Percentiles rank a stretch among this genome's conserved stretches.
Conservation (phyloP, 345 rosid species). For the Punica granatum region DNA sequence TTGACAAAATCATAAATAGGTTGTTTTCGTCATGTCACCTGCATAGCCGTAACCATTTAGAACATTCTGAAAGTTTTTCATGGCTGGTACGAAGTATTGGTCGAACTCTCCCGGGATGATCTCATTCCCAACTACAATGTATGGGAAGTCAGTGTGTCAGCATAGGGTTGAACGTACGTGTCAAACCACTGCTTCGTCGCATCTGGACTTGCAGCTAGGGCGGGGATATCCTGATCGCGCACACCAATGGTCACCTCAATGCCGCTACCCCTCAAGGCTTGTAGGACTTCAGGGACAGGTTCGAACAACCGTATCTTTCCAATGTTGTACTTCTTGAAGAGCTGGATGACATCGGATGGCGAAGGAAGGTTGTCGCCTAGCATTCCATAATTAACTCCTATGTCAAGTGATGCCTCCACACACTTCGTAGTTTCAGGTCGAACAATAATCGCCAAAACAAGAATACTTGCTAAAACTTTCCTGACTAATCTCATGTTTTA, state of each 20-base stretch:
- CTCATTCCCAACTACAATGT: slow-evolving; percentile 35
- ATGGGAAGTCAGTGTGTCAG: slow-evolving; percentile 14
- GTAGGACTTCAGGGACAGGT: slow-evolving; percentile 22
- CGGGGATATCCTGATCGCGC: slow-evolving; percentile 23
- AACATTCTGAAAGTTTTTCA: slow-evolving; percentile 20
- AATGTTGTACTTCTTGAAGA: slow-evolving; percentile 20
- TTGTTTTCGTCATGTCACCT: no score
- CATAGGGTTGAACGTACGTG: slow-evolving; percentile 19
- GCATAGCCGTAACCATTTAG: slow-evolving; percentile 13
- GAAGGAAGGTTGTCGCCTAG: slow-evolving; percentile 34
- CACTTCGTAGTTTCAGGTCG: background rate
- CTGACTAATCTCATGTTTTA: background rate
- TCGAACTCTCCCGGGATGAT: slow-evolving; percentile 22
- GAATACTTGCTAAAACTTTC: background rate
- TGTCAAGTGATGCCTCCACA: background rate
- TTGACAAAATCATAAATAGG: no score
- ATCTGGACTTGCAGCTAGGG: slow-evolving; percentile 12
- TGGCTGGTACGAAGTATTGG: slow-evolving; percentile 9
- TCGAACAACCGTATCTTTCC: slow-evolving; percentile 24
- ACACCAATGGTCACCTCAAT: slow-evolving; percentile 21
- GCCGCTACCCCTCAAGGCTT: slow-evolving; percentile 20
- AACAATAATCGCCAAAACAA: background rate
- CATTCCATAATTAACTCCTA: slow-evolving; percentile 32
- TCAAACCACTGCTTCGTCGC: slow-evolving; percentile 23
- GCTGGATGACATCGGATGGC: slow-evolving; percentile 20